Evolutionary conservation across 257 asterid species (phyloP).

Genomic region (Plantago elongata): DNA sequence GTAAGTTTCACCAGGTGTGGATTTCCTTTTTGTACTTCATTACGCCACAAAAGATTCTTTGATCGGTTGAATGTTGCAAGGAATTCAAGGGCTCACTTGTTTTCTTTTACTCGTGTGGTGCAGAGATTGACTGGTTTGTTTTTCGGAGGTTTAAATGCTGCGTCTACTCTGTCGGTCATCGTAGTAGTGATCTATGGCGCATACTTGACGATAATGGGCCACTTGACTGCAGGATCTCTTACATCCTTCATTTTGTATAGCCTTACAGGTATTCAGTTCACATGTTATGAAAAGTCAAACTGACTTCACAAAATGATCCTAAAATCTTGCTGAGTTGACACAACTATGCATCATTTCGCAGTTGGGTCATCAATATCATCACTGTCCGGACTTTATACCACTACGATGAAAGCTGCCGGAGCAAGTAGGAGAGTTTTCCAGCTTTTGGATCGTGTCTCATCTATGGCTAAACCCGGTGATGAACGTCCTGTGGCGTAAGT

Average conservation of each 20-base stretch:
- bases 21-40: slow-evolving; percentile 3
- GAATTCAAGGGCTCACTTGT: neutral
- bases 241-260: slow-evolving; percentile 67
- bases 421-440: slow-evolving; percentile 90
- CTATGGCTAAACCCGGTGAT: slow-evolving; percentile 68
- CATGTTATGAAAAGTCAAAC: no score
- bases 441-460: slow-evolving; percentile 62
- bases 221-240: slow-evolving; percentile 55
- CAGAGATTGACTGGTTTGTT: slow-evolving; percentile 53
- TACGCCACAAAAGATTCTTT: neutral
- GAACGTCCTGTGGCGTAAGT: slow-evolving; percentile 55
- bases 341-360: slow-evolving; percentile 19
- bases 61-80: neutral
- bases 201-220: slow-evolving; percentile 48
- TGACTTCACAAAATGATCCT: no score
- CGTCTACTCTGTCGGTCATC: slow-evolving; percentile 53
- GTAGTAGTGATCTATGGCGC: slow-evolving; percentile 66
- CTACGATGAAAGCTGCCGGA: slow-evolving; percentile 90
- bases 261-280: slow-evolving; percentile 41
- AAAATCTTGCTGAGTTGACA: neutral
- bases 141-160: slow-evolving; percentile 56
- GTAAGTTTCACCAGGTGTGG: slow-evolving; percentile 30
- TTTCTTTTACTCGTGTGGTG: slow-evolving; percentile 6
- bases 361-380: slow-evolving; percentile 68
- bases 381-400: slow-evolving; percentile 63